A percentile compares a stretch with the other conserved stretches of the same genome.
Evolutionary conservation across 345 rosid species (phyloP).

Genomic region (Orychophragmus violaceus): DNA sequence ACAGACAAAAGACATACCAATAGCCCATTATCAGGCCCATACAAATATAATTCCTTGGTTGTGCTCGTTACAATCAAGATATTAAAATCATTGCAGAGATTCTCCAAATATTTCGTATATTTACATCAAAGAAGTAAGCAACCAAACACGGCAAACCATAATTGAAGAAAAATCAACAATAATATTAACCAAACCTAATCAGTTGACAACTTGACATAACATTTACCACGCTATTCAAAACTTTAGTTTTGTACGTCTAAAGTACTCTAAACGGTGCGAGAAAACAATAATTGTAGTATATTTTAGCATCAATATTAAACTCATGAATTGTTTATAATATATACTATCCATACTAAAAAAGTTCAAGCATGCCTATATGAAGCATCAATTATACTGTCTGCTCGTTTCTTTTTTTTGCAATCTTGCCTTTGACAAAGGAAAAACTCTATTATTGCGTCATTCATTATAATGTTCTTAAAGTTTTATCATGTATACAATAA

Average conservation of each 20-base stretch:
- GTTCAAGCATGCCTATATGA: not conserved
- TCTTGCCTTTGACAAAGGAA: constrained; percentile 12
- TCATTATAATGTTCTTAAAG: constrained; percentile 21
- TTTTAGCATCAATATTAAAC: too few relatives aligned
- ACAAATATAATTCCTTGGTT: not conserved
- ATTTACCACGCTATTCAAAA: not conserved
- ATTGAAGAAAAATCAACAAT: too few relatives aligned
- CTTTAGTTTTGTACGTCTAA: not conserved
- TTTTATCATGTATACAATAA: not conserved
- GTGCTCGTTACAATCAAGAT: not conserved
- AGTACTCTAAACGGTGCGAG: not conserved
- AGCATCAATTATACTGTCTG: constrained; percentile 17
- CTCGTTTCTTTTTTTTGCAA: not conserved
- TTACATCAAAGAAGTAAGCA: not conserved
- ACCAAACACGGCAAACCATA: not conserved
- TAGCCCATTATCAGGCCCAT: constrained; percentile 3
- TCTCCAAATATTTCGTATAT: not conserved
- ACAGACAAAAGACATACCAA: not conserved
- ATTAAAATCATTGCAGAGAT: not conserved
- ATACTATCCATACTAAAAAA: not conserved
- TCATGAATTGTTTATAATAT: not conserved
- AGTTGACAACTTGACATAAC: not conserved
- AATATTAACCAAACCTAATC: not conserved
- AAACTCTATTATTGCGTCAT: constrained; percentile 20
- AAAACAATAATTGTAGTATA: not conserved